These are phyloP conservation scores for Debaryomycetaceae sp. DNA, from an alignment of 1,139 yeast species.

Conservation along the genomic window DNA sequence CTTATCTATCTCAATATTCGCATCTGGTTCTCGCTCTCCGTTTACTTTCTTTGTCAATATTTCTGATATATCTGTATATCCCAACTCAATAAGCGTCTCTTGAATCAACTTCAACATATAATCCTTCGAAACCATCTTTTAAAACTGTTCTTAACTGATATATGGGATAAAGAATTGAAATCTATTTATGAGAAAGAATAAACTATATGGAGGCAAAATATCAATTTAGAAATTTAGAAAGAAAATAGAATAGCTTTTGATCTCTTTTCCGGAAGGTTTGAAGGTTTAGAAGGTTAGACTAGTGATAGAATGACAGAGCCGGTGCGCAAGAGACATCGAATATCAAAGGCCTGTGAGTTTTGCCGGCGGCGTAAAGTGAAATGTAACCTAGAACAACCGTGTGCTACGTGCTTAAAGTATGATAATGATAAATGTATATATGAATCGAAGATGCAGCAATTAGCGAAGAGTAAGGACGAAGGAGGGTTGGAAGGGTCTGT, in stretches of 20 bases:
- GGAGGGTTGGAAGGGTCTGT: constrained; percentile 3
- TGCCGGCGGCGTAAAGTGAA: constrained; percentile 42
- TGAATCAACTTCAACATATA: constrained; percentile 32
- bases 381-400: constrained; percentile 42
- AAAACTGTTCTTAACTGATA: not conserved
- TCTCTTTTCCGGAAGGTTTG: too few relatives aligned
- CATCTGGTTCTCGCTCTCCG: not conserved
- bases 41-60: constrained; percentile 3
- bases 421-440: constrained; percentile 24
- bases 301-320: not conserved
- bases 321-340: constrained; percentile 27
- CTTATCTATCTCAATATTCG: constrained; percentile 1
- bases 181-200: too few relatives aligned
- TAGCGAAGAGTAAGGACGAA: constrained; percentile 1
- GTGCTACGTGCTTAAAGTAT: constrained; percentile 39
- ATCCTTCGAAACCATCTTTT: constrained; percentile 21
- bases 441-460: not conserved
- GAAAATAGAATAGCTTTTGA: not conserved
- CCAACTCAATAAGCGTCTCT: constrained; percentile 29
- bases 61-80: constrained; percentile 17
- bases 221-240: constrained; percentile 1
- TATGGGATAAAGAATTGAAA: too few relatives aligned
- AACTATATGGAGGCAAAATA: constrained; percentile 2
- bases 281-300: too few relatives aligned
- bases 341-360: constrained; percentile 38